Evolutionary conservation across 352 stramenopile genomes (phyloP).

Genomic region (Phytophthora capsici): DNA sequence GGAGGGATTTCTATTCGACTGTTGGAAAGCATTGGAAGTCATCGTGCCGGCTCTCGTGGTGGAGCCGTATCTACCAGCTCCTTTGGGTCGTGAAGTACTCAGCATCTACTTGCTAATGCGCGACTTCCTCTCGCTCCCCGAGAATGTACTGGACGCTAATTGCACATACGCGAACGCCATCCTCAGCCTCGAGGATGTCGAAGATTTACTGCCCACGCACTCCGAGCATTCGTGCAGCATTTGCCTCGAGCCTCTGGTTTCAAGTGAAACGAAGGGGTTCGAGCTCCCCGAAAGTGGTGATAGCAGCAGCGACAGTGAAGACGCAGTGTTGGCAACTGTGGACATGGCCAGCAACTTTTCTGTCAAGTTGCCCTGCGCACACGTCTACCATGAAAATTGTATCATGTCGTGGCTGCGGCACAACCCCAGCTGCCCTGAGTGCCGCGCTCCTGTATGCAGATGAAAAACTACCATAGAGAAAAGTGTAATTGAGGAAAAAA

Average conservation of each 20-base stretch:
- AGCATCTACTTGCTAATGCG: conserved; percentile 58
- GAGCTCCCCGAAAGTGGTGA: conserved; percentile 10
- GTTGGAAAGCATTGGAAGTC: conserved; percentile 53
- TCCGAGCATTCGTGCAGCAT: conserved; percentile 61
- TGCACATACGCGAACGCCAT: conserved; percentile 65
- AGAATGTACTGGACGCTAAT: conserved; percentile 55
- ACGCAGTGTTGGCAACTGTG: not conserved
- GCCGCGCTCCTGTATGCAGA: conserved; percentile 44
- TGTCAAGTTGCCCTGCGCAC: conserved; percentile 55
- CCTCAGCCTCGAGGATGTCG: conserved; percentile 61
- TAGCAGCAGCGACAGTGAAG: conserved; percentile 4
- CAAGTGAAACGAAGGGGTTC: conserved; percentile 26
- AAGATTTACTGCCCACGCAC: conserved; percentile 39
- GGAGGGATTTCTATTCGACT: conserved; percentile 52
- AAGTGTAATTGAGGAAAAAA: no score
- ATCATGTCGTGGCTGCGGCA: conserved; percentile 71
- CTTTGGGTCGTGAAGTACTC: conserved; percentile 44
- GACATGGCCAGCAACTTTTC: conserved; percentile 29
- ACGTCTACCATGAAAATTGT: conserved; percentile 74
- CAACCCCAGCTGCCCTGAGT: conserved; percentile 65
- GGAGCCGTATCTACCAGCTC: conserved; percentile 45
- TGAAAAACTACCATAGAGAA: conserved; percentile 5
- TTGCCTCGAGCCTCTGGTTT: conserved; percentile 52
- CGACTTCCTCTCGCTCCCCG: conserved; percentile 58
- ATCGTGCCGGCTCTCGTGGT: conserved; percentile 55